These are phyloP conservation scores for Aureobasidium vineae DNA, from an alignment of 2,329 filamentous ascomycete genomes.

Conservation along the genomic window DNA sequence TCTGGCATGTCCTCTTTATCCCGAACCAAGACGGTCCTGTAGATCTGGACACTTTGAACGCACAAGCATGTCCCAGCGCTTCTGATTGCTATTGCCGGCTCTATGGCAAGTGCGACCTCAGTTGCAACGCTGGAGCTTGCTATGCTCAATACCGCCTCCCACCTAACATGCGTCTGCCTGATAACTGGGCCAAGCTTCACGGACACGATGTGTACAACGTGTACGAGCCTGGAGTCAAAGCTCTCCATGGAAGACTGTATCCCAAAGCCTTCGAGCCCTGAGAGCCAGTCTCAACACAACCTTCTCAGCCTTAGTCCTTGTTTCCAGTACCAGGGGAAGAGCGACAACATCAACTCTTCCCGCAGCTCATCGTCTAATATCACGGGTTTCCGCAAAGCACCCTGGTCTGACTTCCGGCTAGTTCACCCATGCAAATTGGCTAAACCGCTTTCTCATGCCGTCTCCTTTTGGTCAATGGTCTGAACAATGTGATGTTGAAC, in stretches of 20 bases:
- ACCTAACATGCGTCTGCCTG: constrained; percentile 40
- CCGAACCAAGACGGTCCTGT: constrained; percentile 33
- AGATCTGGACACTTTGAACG: constrained; percentile 43
- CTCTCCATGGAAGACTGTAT: neutral
- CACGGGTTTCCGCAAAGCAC: too few relatives aligned
- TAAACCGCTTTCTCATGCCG: too few relatives aligned
- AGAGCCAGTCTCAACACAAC: neutral
- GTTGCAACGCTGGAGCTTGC: constrained; percentile 36
- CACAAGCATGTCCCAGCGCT: constrained; percentile 55
- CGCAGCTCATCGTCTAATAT: too few relatives aligned
- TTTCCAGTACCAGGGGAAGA: too few relatives aligned
- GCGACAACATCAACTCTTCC: too few relatives aligned
- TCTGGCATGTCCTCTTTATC: constrained; percentile 59
- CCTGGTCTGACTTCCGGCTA: too few relatives aligned
- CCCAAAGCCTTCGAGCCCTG: constrained; percentile 9
- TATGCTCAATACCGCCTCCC: constrained; percentile 46
- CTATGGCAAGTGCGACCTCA: constrained; percentile 59
- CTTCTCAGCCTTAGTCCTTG: too few relatives aligned
- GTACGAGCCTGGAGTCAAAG: neutral
- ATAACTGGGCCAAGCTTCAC: constrained; percentile 18
- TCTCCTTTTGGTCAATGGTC: too few relatives aligned
- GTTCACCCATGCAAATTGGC: too few relatives aligned
- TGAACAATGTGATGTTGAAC: too few relatives aligned
- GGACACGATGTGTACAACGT: neutral
- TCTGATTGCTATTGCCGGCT: constrained; percentile 65